Conservation (phyloP, 345 rosid species). For the Populus euphratica region DNA sequence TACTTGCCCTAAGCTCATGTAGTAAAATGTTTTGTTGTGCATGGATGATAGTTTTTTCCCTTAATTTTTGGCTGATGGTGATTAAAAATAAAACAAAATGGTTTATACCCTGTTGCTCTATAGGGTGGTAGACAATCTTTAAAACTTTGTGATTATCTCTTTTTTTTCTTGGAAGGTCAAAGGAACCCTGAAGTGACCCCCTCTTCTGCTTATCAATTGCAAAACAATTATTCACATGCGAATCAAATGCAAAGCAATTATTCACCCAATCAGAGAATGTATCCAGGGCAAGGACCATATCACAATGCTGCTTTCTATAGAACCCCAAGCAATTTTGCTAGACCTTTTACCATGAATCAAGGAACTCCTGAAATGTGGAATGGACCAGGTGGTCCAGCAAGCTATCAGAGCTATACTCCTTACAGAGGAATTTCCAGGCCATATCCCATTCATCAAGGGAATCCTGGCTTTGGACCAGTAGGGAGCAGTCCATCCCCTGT, state of each 20-base stretch:
- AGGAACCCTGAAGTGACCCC: slow-evolving; percentile 28
- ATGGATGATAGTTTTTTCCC: not conserved
- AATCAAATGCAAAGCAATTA: slow-evolving; percentile 40
- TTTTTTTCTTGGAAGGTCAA: slow-evolving; percentile 38
- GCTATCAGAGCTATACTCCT: slow-evolving; percentile 21
- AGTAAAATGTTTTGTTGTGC: not conserved
- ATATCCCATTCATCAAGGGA: slow-evolving; percentile 25
- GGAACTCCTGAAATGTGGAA: slow-evolving; percentile 38
- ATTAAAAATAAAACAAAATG: no score
- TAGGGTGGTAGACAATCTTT: not conserved
- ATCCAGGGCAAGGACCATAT: slow-evolving; percentile 40
- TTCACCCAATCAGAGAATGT: slow-evolving; percentile 32
- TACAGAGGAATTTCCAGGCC: slow-evolving; percentile 3
- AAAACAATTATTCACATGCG: slow-evolving; percentile 26
- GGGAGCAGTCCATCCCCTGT: slow-evolving; percentile 15
- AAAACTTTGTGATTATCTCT: slow-evolving; percentile 4
- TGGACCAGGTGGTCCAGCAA: slow-evolving; percentile 31
- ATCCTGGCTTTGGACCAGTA: slow-evolving; percentile 31
- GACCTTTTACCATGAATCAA: slow-evolving; percentile 44
- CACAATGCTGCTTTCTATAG: slow-evolving; percentile 20
- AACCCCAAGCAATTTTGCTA: slow-evolving; percentile 31
- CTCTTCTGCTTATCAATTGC: slow-evolving; percentile 42
- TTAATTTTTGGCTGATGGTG: not conserved
- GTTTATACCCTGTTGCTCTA: not conserved
- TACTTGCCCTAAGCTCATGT: no score